phyloP scores from a whole-genome alignment of 2,329 filamentous ascomycete genomes.

The Lachnellula hyalina region DNA sequence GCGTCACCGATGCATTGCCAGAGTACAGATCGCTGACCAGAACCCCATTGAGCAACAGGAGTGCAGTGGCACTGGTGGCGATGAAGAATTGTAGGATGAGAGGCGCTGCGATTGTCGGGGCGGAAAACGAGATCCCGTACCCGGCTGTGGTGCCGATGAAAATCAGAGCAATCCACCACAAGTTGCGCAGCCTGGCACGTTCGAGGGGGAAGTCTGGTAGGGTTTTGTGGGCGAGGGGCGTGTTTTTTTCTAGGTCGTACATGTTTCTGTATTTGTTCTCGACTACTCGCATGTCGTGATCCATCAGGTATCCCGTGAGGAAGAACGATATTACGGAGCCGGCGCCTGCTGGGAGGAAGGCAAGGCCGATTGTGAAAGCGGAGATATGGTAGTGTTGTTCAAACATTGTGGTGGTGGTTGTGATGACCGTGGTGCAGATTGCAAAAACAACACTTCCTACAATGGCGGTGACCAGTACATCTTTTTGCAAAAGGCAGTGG shows the following conservation, averaged over 20 bases:
- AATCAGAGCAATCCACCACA: slow-evolving; percentile 10
- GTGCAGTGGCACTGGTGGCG: slow-evolving; percentile 27
- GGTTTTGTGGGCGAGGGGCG: slow-evolving; percentile 2
- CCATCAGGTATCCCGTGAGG: slow-evolving; percentile 49
- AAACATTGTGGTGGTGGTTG: slow-evolving; percentile 37
- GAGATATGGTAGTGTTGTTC: slow-evolving; percentile 21
- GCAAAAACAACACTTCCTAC: slow-evolving; percentile 40
- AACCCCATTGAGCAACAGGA: slow-evolving; percentile 10
- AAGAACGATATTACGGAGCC: slow-evolving; percentile 41
- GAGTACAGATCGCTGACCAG: slow-evolving; percentile 16
- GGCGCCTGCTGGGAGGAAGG: slow-evolving; percentile 36
- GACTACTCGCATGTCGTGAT: slow-evolving; percentile 59
- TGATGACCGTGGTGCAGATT: slow-evolving; percentile 42
- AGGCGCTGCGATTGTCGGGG: slow-evolving; percentile 2
- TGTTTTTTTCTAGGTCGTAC: slow-evolving; percentile 35
- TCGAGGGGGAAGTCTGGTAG: slow-evolving; percentile 24
- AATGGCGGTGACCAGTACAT: slow-evolving; percentile 25
- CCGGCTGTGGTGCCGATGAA: slow-evolving; percentile 5
- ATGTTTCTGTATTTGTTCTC: slow-evolving; percentile 31
- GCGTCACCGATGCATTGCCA: slow-evolving; percentile 21
- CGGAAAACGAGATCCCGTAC: slow-evolving; percentile 3
- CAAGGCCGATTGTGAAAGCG: slow-evolving; percentile 9
- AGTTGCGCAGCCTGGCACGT: slow-evolving; percentile 9
- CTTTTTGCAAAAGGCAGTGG: slow-evolving; percentile 4
- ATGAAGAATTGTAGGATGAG: slow-evolving; percentile 20